Evolutionary conservation across 2,329 filamentous ascomycete genomes (phyloP), one percentile per base, ranked within the genome.

Genomic region (Ophiostoma himal-ulmi): DNA sequence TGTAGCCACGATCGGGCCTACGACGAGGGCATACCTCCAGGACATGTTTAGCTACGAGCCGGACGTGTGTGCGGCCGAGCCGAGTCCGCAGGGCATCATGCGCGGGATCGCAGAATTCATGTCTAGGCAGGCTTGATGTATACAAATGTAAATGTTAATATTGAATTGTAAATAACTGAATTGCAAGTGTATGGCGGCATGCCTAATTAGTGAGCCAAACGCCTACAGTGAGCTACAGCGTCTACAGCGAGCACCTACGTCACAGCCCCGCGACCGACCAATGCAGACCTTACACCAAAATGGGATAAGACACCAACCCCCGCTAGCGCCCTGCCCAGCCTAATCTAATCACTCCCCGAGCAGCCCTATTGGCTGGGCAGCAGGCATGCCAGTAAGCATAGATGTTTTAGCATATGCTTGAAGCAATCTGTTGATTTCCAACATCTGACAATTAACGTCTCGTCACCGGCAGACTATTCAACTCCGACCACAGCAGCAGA

Each of bases 1-100:
- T 73, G 83, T 98, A 72, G 92, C 90, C 17, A 96, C 94, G 0
- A 99, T 99, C 79, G 95, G 95, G 0, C 94, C 95, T 14, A 99
- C 95, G 22, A 99, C 95, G 13, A 85, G 89, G 73, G 88, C 93
- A 74, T 89, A 92, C 79, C 80, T 99, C 64, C 78, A 82, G 20
- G 81, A 83, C 26, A 84, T 83, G 1, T 92, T 93, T 77, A 86
- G 81, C 0, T 90, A 89, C 73, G 84, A 88, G 75, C 88, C 92
- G 0, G 89, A 94, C 77, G 90, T 91, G n/a, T 96, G 91, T 78
- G 92, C 95, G 1, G 86, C 87, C 75, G 89, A 84, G 75, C 95
- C 95, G 1, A 96, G 87, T 77, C 92, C 94, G 0, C 88, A 94
- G 76, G 94, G 94, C 0, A 81, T 98, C 1, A 83, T 86, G 74